These are phyloP conservation scores for Penicillium sp. DNA, from an alignment of 2,329 filamentous ascomycete species.

Conservation along the genomic window DNA sequence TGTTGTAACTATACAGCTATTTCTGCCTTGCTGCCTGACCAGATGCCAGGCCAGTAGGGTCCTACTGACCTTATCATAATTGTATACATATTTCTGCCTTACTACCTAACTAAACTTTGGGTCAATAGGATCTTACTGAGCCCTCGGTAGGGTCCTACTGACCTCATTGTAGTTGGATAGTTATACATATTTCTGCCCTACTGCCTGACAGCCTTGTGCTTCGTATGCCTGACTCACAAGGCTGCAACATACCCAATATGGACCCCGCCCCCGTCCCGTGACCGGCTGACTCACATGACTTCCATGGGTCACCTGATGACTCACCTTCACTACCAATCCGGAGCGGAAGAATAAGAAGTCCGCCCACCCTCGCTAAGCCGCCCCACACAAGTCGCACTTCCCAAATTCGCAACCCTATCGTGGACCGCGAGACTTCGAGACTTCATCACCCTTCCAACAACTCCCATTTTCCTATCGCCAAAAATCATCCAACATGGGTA, in stretches of 20 bases:
- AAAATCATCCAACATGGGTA: slow-evolving; percentile 67
- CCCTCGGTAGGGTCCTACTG: too few relatives aligned
- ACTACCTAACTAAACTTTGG: too few relatives aligned
- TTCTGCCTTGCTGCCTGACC: too few relatives aligned
- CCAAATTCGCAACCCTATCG: slow-evolving; percentile 32
- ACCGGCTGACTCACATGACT: neutral
- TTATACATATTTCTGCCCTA: too few relatives aligned
- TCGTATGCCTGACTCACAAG: too few relatives aligned
- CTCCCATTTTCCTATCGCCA: slow-evolving; percentile 28
- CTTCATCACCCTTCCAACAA: slow-evolving; percentile 29
- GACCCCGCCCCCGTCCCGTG: too few relatives aligned
- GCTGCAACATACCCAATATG: neutral
- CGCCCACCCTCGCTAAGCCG: slow-evolving; percentile 29
- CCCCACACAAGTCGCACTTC: slow-evolving; percentile 32
- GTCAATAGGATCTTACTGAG: too few relatives aligned
- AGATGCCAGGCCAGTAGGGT: too few relatives aligned
- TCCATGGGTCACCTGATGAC: neutral
- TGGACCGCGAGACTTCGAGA: slow-evolving; percentile 21
- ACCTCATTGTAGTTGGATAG: too few relatives aligned
- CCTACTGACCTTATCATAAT: too few relatives aligned
- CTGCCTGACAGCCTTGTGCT: neutral
- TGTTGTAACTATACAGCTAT: too few relatives aligned
- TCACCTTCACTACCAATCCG: slow-evolving; percentile 6
- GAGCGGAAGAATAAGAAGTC: neutral
- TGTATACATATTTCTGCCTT: too few relatives aligned